Base-by-base conservation (phyloP, 371 early-diverging fungal genomes). In the Funneliformis caledonium region DNA sequence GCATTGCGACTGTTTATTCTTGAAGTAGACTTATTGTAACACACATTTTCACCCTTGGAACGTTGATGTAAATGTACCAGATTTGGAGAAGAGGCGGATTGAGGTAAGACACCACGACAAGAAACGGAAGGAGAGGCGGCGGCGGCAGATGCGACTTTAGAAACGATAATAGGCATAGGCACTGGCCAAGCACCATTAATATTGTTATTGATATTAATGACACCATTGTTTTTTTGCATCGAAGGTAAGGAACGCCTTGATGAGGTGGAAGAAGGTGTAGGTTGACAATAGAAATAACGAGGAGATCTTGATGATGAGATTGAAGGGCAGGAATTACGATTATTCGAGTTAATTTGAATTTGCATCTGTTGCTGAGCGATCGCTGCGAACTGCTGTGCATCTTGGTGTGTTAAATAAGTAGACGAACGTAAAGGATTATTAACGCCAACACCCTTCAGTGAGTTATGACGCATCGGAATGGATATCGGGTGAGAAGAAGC, bases 191-290 rank as follows among this genome's bases (percentile, higher is more conserved):
- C 14, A 64, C 16, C 14, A 33, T 16, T 61, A 7, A 9, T 22
- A 61, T 64, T 10, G 59, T 59, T 12, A n/a, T 8, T 59, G 10
- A 59, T 4, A 59, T 59, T 59, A 59, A 4, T 59, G n/a, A 19
- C n/a, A 59, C 12, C n/a, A n/a, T 12, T 19, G 4, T 33, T 0
- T 4, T 64, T 64, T 22, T 47, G 42, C 16, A 47, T 8, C 9
- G 47, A 68, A 42, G 68, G n/a, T 70, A 70, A 70, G 11, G 70
- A 70, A 70, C 7, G 7, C 22, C 47, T 70, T n/a, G 70, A 70
- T n/a, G 70, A 43, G 9, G 37, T 31, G 9, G 64, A 37, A 70
- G 37, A 10, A 8, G 70, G 22, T 9, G 70, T 9, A 22, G 16
- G 37, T 14, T 47, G 14, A n/a, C 43, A n/a, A 45, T 70, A 70